Percentiles rank a stretch among this genome's conserved stretches.
These are phyloP conservation scores for Acacia melanoxylon DNA, from an alignment of 306 rosid species.

Conservation along the genomic window DNA sequence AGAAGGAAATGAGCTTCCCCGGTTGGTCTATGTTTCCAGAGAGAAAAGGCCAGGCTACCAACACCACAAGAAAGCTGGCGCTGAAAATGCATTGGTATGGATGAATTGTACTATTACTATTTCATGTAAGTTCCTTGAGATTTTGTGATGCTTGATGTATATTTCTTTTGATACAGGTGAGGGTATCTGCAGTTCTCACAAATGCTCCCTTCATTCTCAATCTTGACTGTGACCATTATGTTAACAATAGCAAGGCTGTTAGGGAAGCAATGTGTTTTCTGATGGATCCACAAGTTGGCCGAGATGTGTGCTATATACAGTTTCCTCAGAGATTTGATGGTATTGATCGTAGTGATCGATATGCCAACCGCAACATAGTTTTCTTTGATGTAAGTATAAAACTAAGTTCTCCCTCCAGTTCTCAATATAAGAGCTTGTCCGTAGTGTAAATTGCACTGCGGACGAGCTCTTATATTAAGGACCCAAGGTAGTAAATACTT, in stretches of 20 bases:
- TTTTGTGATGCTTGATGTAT: slow-evolving; percentile 34
- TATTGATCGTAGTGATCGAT: slow-evolving; percentile 96
- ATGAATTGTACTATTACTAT: slow-evolving; percentile 3
- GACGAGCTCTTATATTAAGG: no score
- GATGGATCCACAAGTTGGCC: slow-evolving; percentile 92
- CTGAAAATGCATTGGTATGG: slow-evolving; percentile 92
- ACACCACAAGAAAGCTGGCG: slow-evolving; percentile 99
- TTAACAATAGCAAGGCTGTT: slow-evolving; percentile 94
- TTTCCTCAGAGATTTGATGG: slow-evolving; percentile 99
- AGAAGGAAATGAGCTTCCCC: slow-evolving; percentile 88
- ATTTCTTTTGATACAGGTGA: slow-evolving; percentile 56
- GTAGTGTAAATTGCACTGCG: no score
- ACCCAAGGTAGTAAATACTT: neutral
- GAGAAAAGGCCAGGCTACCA: slow-evolving; percentile 98
- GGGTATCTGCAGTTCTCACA: slow-evolving; percentile 97
- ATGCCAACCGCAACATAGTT: slow-evolving; percentile 94
- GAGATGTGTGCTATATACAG: slow-evolving; percentile 84
- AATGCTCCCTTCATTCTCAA: slow-evolving; percentile 98
- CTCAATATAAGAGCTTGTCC: no score
- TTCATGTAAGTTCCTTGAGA: slow-evolving; percentile 19
- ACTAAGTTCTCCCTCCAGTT: neutral
- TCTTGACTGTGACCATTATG: slow-evolving; percentile 95
- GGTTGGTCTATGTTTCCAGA: slow-evolving; percentile 95
- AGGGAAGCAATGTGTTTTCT: slow-evolving; percentile 99
- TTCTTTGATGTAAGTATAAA: slow-evolving; percentile 92